A percentile compares a stretch with the other conserved stretches of the same genome.
Conservation (phyloP, 176 grass and related monocot species). For the Poa annua region DNA sequence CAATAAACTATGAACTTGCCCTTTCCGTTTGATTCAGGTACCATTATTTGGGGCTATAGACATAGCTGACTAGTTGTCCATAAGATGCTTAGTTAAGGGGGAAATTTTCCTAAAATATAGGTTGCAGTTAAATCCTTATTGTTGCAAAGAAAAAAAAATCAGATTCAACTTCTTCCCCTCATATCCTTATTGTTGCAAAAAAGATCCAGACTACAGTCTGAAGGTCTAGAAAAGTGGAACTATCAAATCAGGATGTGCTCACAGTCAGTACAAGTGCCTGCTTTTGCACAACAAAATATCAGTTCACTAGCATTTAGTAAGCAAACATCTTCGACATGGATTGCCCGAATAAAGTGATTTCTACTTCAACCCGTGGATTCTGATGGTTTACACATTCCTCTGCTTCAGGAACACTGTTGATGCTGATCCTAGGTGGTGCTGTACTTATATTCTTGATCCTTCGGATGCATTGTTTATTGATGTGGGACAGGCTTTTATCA, state of each 20-base stretch:
- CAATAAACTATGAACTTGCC: not conserved
- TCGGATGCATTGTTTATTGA: conserved; percentile 92
- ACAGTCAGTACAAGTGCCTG: conserved; percentile 18
- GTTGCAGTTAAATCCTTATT: conserved; percentile 5
- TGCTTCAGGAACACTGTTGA: conserved; percentile 93
- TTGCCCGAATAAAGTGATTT: conserved; percentile 17
- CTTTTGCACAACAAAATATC: conserved; percentile 21
- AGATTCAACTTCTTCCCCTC: not conserved
- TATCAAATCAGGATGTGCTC: conserved; percentile 6
- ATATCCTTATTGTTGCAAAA: not conserved
- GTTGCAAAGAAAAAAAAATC: not conserved
- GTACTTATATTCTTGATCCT: conserved; percentile 97
- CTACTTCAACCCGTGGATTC: conserved; percentile 1
- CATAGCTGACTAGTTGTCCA: not conserved
- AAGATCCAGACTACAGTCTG: not conserved
- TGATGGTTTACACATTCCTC: conserved; percentile 37
- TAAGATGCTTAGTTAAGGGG: conserved; percentile 9
- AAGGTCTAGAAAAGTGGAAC: not conserved
- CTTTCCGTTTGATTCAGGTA: not conserved
- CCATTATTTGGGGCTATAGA: not conserved
- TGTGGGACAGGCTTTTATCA: conserved; percentile 89
- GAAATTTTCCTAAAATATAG: not conserved
- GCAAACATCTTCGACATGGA: conserved; percentile 19
- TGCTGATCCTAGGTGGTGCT: conserved; percentile 84
- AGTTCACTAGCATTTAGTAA: conserved; percentile 36